A percentile compares a stretch with the other conserved stretches of the same genome.
These are phyloP conservation scores for Bipolaris victoriae DNA, from an alignment of 2,329 filamentous ascomycete species.

Conservation along the genomic window DNA sequence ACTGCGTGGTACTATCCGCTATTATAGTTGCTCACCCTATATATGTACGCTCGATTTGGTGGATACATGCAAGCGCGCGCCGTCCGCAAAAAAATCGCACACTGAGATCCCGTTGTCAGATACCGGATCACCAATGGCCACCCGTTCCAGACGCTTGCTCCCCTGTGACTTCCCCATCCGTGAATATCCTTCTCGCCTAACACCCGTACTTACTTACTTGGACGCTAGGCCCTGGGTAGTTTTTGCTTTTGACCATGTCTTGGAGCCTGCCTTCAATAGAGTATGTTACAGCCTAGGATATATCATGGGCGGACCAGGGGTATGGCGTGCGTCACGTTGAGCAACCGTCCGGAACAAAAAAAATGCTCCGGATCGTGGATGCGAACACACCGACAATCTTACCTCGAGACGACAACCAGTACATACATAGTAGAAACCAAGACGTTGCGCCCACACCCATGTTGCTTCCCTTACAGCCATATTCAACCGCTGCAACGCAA, in stretches of 20 bases:
- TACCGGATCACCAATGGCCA: constrained; percentile 4
- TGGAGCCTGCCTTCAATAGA: background rate
- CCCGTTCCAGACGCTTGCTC: background rate
- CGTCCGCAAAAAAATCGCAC: constrained; percentile 12
- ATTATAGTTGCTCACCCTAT: constrained; percentile 10
- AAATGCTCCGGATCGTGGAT: background rate
- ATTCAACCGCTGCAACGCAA: background rate
- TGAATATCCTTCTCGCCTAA: constrained; percentile 3
- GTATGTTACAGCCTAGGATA: too few relatives aligned
- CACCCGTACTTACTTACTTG: background rate
- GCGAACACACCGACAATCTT: constrained; percentile 7
- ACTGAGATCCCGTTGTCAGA: constrained; percentile 7
- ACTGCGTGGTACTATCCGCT: constrained; percentile 14
- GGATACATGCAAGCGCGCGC: constrained; percentile 8
- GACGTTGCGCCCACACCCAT: background rate
- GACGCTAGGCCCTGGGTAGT: background rate
- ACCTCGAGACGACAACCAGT: constrained; percentile 4
- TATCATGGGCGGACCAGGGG: too few relatives aligned
- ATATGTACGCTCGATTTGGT: constrained; percentile 6
- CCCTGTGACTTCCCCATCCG: constrained; percentile 1
- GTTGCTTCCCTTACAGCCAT: background rate
- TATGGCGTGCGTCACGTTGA: background rate
- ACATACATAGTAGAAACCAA: background rate
- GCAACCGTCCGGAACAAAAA: background rate
- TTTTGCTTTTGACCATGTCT: constrained; percentile 3